Evolutionary conservation across 306 rosid species (phyloP).

Genomic region (Inga leiocalycina): DNA sequence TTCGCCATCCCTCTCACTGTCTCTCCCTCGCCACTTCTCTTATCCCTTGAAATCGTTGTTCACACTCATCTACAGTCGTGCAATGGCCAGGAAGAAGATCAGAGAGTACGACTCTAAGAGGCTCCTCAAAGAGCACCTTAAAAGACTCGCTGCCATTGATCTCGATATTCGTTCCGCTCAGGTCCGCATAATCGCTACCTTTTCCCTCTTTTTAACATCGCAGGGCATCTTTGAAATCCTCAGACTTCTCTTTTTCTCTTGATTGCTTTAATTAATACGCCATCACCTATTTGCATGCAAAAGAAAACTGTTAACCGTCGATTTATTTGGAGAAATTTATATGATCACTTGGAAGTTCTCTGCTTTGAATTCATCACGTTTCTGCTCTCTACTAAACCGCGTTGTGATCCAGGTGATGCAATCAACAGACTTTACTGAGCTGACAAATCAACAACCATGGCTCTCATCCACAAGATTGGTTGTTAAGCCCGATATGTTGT

Average conservation of each 20-base stretch:
- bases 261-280: background rate
- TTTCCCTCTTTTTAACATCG: too few relatives aligned
- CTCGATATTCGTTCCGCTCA: slow-evolving; percentile 72
- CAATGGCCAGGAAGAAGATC: slow-evolving; percentile 91
- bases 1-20: background rate
- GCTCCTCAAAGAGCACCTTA: slow-evolving; percentile 75
- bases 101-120: slow-evolving; percentile 84
- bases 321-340: background rate
- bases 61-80: background rate
- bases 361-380: background rate
- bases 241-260: background rate
- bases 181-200: slow-evolving; percentile 30
- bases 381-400: background rate
- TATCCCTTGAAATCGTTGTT: background rate
- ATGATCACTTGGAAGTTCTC: background rate
- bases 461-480: slow-evolving; percentile 69
- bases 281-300: background rate
- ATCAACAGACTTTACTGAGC: slow-evolving; percentile 64
- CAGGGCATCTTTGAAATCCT: background rate
- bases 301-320: background rate
- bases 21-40: background rate
- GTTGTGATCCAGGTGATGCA: slow-evolving; percentile 52
- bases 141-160: slow-evolving; percentile 62
- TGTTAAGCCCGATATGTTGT: slow-evolving; percentile 85
- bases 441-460: slow-evolving; percentile 71